These are phyloP conservation scores for Geranomyces variabilis DNA, from an alignment of 192 early-diverging fungal genomes.

Conservation along the genomic window DNA sequence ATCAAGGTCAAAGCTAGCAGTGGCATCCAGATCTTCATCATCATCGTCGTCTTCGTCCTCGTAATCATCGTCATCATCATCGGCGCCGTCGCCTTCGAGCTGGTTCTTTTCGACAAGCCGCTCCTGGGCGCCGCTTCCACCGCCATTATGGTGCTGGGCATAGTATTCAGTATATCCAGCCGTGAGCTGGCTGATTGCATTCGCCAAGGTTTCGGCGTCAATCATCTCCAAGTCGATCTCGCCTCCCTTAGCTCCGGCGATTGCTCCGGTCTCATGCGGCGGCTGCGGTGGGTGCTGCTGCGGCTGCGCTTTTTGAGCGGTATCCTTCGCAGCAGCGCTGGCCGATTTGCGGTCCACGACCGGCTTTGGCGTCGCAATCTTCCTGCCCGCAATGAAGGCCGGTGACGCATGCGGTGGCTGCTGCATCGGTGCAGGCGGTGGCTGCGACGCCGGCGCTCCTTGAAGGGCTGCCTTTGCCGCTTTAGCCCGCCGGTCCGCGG, in stretches of 20 bases:
- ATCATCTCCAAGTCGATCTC: slow-evolving; percentile 22
- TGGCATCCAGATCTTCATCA: slow-evolving; percentile 2
- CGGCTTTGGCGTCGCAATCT: no score
- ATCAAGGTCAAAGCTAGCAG: slow-evolving; percentile 15
- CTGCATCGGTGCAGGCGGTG: no score
- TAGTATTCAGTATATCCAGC: slow-evolving; percentile 9
- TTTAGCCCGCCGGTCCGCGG: no score
- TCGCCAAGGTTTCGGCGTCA: slow-evolving; percentile 22
- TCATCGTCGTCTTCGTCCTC: no score
- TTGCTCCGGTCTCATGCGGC: neutral
- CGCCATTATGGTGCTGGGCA: neutral
- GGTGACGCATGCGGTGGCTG: no score
- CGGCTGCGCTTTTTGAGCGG: neutral
- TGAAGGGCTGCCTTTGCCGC: no score
- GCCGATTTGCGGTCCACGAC: no score
- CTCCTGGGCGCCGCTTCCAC: neutral
- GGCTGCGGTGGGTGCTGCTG: no score
- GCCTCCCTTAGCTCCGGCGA: neutral
- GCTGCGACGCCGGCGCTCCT: no score
- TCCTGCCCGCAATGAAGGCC: no score
- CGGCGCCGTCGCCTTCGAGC: neutral
- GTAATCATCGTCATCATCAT: no score
- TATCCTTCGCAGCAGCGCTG: no score
- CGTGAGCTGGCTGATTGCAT: slow-evolving; percentile 26
- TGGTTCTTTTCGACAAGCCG: slow-evolving; percentile 18